Conservation (phyloP, 345 rosid genomes). For the Sonneratia alba region DNA sequence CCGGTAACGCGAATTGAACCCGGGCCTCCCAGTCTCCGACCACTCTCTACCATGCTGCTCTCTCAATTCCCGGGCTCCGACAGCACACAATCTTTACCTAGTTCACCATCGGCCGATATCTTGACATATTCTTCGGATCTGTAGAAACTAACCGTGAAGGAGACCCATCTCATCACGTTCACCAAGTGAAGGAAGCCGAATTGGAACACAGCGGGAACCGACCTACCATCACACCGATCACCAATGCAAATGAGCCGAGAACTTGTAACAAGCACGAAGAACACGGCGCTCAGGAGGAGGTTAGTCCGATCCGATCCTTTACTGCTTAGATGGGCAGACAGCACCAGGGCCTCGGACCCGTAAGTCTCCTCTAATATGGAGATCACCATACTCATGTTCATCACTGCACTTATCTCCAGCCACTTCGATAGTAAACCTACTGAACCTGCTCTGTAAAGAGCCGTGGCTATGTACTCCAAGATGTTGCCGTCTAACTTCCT, state of each 20-base stretch:
- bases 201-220: neutral
- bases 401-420: slow-evolving; percentile 11
- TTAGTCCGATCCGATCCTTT: slow-evolving; percentile 4
- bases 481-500: neutral
- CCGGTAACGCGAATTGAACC: no score
- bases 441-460: slow-evolving; percentile 8
- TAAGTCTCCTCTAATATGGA: slow-evolving; percentile 8
- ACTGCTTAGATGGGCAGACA: slow-evolving; percentile 8
- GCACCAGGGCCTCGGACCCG: slow-evolving; percentile 13
- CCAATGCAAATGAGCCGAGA: slow-evolving; percentile 13
- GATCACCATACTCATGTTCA: slow-evolving; percentile 14
- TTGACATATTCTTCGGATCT: slow-evolving; percentile 21
- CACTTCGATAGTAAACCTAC: slow-evolving; percentile 7
- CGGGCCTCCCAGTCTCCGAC: no score
- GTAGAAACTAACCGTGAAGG: slow-evolving; percentile 27
- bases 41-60: no score
- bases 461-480: neutral
- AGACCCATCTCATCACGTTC: slow-evolving; percentile 36
- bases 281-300: slow-evolving; percentile 9
- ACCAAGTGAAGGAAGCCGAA: slow-evolving; percentile 19
- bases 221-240: neutral
- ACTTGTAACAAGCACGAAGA: slow-evolving; percentile 15
- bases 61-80: no score
- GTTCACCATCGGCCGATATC: slow-evolving; percentile 25
- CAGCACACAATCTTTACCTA: no score